A percentile compares a stretch with the other conserved stretches of the same genome.
phyloP scores from a whole-genome alignment of 1,284 basidiomycete species.

The Sutorius eximius region DNA sequence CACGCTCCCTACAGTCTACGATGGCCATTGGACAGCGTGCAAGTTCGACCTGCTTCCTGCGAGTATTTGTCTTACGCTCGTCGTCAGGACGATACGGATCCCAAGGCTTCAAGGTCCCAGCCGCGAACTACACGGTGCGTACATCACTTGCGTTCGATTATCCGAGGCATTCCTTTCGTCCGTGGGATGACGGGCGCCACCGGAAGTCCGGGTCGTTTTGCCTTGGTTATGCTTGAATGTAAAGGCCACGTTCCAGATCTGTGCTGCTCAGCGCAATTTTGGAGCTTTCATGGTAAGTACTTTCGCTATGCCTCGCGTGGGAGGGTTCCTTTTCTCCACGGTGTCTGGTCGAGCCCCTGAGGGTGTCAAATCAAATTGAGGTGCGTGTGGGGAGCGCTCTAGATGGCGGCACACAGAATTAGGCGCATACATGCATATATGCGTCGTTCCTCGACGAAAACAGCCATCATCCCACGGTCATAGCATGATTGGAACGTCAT shows the following conservation, averaged over 20 bases:
- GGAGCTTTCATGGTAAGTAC: too few relatives aligned
- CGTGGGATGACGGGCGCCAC: not conserved
- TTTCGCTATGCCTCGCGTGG: too few relatives aligned
- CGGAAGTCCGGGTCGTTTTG: too few relatives aligned
- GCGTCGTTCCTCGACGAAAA: not conserved
- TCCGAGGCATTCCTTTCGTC: not conserved
- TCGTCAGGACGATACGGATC: not conserved
- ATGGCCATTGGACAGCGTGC: not conserved
- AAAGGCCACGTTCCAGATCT: not conserved
- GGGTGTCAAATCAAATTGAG: not conserved
- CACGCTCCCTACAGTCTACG: not conserved
- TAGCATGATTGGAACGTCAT: not conserved
- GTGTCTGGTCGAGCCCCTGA: too few relatives aligned
- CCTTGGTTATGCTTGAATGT: too few relatives aligned
- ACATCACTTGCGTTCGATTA: not conserved
- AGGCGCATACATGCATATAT: not conserved
- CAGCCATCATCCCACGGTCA: not conserved
- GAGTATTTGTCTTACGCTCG: not conserved
- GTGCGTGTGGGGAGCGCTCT: not conserved
- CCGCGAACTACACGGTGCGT: not conserved
- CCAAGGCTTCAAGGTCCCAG: not conserved
- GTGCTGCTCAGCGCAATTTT: not conserved
- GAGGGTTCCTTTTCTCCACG: too few relatives aligned
- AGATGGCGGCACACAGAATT: not conserved
- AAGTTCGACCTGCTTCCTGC: not conserved